These are phyloP conservation scores for Rosa lucieae DNA, from an alignment of 306 rosid species.

Conservation along the genomic window DNA sequence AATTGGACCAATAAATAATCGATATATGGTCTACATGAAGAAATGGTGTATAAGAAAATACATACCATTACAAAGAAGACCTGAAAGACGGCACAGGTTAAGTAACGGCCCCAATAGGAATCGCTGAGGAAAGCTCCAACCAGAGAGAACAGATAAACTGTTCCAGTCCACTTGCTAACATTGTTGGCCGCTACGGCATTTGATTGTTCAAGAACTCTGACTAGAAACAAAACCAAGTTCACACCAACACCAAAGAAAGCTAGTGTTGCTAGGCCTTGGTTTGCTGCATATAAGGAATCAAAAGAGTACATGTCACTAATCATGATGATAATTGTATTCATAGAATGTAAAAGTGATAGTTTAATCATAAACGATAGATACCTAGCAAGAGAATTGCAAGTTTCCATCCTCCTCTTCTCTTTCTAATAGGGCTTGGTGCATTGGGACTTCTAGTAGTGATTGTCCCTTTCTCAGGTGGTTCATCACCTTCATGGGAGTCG, in stretches of 20 bases:
- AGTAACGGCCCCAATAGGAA: conserved; percentile 42
- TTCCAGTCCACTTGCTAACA: conserved; percentile 37
- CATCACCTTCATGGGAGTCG: not conserved
- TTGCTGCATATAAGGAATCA: conserved; percentile 11
- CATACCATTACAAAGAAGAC: conserved; percentile 30
- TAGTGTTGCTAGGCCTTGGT: conserved; percentile 37
- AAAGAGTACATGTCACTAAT: not conserved
- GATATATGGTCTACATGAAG: no score
- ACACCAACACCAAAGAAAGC: conserved; percentile 42
- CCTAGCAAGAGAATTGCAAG: conserved; percentile 27
- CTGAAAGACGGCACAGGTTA: conserved; percentile 35
- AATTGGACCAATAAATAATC: no score
- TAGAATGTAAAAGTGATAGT: not conserved
- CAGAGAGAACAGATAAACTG: conserved; percentile 34
- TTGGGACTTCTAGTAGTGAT: not conserved
- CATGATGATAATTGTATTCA: not conserved
- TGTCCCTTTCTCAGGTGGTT: not conserved
- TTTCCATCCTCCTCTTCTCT: conserved; percentile 35
- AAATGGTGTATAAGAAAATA: not conserved
- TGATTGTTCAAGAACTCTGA: conserved; percentile 29
- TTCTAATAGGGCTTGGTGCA: not conserved
- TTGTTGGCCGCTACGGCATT: conserved; percentile 33
- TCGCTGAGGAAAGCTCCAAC: conserved; percentile 42
- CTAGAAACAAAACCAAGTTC: conserved; percentile 38
- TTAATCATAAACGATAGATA: not conserved